phyloP scores from a whole-genome alignment of 2,329 filamentous ascomycete genomes.

The Trichophyton schoenleinii region DNA sequence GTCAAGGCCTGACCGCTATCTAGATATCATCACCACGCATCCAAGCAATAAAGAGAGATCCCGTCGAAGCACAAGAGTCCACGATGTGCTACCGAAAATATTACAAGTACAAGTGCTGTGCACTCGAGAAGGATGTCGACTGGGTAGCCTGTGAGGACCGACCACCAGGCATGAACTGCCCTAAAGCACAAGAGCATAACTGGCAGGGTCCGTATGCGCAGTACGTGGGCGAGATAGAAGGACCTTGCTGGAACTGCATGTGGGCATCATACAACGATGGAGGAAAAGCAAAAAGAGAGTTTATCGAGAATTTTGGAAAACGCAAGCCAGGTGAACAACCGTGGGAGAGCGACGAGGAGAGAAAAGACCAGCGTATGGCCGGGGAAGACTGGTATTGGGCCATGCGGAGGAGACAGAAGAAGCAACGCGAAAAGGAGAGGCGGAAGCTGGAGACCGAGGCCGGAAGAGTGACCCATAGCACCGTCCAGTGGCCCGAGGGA shows the following conservation, averaged over 20 bases:
- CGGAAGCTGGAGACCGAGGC: not conserved
- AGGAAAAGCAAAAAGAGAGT: conserved; percentile 4
- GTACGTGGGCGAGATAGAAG: not conserved
- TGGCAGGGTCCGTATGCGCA: conserved; percentile 4
- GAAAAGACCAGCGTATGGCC: conserved; percentile 4
- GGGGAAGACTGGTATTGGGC: conserved; percentile 2
- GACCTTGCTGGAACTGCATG: conserved; percentile 7
- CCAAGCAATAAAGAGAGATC: not conserved
- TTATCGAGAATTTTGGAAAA: not conserved
- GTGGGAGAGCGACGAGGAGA: conserved; percentile 6
- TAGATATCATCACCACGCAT: not conserved
- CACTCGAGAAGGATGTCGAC: not conserved
- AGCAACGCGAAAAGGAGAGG: not conserved
- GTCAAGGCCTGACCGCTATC: not conserved
- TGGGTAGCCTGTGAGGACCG: not conserved
- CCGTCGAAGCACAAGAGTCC: not conserved
- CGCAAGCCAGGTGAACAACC: conserved; percentile 1
- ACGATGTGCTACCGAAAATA: conserved; percentile 6
- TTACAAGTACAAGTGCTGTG: conserved; percentile 3
- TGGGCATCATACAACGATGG: conserved; percentile 5
- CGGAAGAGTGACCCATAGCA: not conserved
- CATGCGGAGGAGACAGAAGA: conserved; percentile 2
- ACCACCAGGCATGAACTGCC: conserved; percentile 6
- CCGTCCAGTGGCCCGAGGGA: not conserved
- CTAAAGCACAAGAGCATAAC: not conserved